Evolutionary conservation across 345 rosid genomes (phyloP).

Genomic region (Citrus glauca): DNA sequence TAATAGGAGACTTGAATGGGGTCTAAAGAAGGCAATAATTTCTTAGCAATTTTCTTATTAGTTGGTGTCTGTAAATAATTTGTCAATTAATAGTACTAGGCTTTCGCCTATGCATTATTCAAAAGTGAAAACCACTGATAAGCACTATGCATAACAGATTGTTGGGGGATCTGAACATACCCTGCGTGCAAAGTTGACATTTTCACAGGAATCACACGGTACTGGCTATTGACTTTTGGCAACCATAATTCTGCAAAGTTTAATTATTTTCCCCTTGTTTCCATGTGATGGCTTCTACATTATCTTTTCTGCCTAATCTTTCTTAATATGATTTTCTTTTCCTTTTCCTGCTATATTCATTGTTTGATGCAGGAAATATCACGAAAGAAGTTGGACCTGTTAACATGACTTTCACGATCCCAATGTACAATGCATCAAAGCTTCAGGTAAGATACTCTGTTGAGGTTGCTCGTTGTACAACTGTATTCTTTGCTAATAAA

Average conservation of each 20-base stretch:
- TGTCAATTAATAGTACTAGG: not conserved
- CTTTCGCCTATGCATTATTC: not conserved
- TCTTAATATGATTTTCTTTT: not conserved
- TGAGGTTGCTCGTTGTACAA: not conserved
- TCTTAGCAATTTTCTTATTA: not conserved
- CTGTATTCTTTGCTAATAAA: not conserved
- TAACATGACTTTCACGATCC: slow-evolving; percentile 94
- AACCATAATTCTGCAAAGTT: not conserved
- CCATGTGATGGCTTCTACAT: not conserved
- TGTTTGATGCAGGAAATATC: slow-evolving; percentile 66
- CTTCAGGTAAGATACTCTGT: slow-evolving; percentile 64
- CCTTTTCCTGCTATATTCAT: not conserved
- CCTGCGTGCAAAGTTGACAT: slow-evolving; percentile 89
- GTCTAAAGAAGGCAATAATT: slow-evolving; percentile 67
- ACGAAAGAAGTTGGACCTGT: slow-evolving; percentile 97
- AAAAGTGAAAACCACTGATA: slow-evolving; percentile 5
- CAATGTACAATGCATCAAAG: slow-evolving; percentile 89
- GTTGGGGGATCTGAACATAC: slow-evolving; percentile 92
- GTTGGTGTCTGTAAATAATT: slow-evolving; percentile 2
- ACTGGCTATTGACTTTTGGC: slow-evolving; percentile 12
- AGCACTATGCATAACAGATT: slow-evolving; percentile 42
- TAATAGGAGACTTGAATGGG: slow-evolving; percentile 90
- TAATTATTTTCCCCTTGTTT: not conserved
- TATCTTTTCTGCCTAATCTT: not conserved
- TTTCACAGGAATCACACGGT: slow-evolving; percentile 92